phyloP scores from a whole-genome alignment of 2,329 filamentous ascomycete genomes.

The Alternaria arbusti region DNA sequence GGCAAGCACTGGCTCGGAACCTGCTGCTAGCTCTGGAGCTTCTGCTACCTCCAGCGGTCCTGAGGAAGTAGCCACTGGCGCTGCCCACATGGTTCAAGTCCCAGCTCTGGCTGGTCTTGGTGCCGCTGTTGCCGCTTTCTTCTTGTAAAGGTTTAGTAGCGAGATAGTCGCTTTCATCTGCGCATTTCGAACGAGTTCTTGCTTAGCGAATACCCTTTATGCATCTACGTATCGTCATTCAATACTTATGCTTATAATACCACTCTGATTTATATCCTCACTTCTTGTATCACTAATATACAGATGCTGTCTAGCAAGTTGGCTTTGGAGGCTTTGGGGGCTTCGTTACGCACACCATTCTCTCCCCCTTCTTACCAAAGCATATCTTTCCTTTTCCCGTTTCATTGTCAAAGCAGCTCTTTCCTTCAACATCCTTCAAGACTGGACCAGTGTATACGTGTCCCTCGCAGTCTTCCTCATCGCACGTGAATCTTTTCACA shows the following conservation, averaged over 20 bases:
- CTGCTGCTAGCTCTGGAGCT: constrained; percentile 3
- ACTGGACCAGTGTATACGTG: constrained; percentile 33
- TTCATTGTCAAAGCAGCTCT: constrained; percentile 28
- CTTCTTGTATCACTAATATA: background rate
- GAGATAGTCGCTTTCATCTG: background rate
- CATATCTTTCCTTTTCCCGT: constrained; percentile 18
- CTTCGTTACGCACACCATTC: constrained; percentile 21
- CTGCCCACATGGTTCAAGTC: constrained; percentile 21
- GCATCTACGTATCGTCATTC: background rate
- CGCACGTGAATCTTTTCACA: too few species aligned
- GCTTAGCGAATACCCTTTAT: background rate
- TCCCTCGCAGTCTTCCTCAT: constrained; percentile 28
- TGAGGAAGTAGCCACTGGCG: background rate
- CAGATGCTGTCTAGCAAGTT: background rate
- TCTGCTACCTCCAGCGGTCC: background rate
- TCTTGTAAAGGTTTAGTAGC: constrained; percentile 18
- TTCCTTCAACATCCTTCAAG: constrained; percentile 11
- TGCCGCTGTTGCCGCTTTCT: constrained; percentile 32
- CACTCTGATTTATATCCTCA: background rate
- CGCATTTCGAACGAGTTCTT: background rate
- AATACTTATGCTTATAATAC: background rate
- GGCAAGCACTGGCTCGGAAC: constrained; percentile 1
- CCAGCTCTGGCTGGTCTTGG: constrained; percentile 39
- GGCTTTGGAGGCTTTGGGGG: too few species aligned
- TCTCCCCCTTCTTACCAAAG: constrained; percentile 38